These are phyloP conservation scores for Sporisorium sorghi DNA, from an alignment of 1,284 basidiomycete species.

Conservation along the genomic window DNA sequence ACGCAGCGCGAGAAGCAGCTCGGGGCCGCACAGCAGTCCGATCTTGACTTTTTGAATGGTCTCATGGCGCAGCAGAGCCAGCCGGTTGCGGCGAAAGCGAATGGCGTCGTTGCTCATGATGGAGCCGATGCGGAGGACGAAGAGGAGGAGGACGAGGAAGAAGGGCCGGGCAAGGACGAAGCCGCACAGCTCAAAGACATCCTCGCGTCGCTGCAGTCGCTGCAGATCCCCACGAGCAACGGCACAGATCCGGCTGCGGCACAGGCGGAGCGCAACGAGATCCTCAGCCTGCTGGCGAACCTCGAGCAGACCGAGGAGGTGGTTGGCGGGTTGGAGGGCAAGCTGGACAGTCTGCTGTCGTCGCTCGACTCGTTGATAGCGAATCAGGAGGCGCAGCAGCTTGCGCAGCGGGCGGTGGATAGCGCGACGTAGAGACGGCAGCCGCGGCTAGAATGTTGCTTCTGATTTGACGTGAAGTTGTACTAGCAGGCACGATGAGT, in stretches of 20 bases:
- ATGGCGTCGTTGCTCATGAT: slow-evolving; percentile 1
- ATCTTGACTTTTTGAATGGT: slow-evolving; percentile 46
- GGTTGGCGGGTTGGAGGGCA: slow-evolving; percentile 44
- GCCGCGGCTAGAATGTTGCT: too few species aligned
- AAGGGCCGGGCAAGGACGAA: slow-evolving; percentile 21
- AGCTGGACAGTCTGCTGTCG: slow-evolving; percentile 40
- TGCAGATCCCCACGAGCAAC: slow-evolving; percentile 40
- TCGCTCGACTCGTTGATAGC: slow-evolving; percentile 42
- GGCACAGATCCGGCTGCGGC: slow-evolving; percentile 26
- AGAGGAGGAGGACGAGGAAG: neutral
- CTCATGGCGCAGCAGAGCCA: slow-evolving; percentile 30
- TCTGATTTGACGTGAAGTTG: too few species aligned
- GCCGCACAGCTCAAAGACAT: slow-evolving; percentile 46
- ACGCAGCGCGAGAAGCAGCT: slow-evolving; percentile 25
- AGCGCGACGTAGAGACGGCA: slow-evolving; percentile 21
- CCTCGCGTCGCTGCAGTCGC: slow-evolving; percentile 39
- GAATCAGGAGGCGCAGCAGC: slow-evolving; percentile 42
- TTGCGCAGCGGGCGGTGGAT: slow-evolving; percentile 28
- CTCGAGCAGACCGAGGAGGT: slow-evolving; percentile 50
- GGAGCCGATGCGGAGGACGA: neutral
- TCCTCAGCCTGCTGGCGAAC: slow-evolving; percentile 41
- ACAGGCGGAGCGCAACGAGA: slow-evolving; percentile 39
- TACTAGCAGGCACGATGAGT: neutral
- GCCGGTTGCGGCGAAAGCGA: slow-evolving; percentile 6
- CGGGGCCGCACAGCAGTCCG: slow-evolving; percentile 31